Base-by-base conservation (phyloP, 495 filamentous ascomycete species). In the Penicillium canescens region DNA sequence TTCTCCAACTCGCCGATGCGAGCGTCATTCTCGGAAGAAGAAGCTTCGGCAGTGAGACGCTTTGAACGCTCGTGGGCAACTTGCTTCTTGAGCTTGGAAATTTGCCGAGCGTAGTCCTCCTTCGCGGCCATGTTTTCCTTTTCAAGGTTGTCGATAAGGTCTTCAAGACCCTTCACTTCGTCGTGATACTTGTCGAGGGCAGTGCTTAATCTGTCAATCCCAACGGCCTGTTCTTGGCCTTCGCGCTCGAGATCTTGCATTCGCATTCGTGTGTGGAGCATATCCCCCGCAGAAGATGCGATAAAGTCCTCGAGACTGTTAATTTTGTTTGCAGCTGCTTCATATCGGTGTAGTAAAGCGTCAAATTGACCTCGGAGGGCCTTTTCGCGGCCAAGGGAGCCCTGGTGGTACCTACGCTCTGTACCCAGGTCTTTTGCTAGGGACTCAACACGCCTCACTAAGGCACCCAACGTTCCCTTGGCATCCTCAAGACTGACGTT, bases 111-210 rank as follows among this genome's bases (percentile, higher is more conserved):
- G 41, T 69, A 72, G n/a, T 55, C 54, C 13, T 60, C 60, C 36
- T 64, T 73, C 47, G 57, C 54, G 1, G 54, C 60, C 0, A 61
- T 35, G 20, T 84, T 78, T 24, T 88, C 81, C 10, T 63, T 57
- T 57, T 92, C 88, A 48, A 90, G 67, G 1, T 65, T 65, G 23
- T 69, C 74, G 35, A 91, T 79, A 7, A 91, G 72, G 2, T 62
- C 54, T 63, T 91, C 86, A 0, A 91, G 76, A 42, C 78, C 73
- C 14, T 71, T 71, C 3, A 90, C 75, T 49, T 95, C 91, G 7
- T 76, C 67, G 8, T 79, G 74, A 60, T 92, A 92, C 11, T 76
- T 76, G 14, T 82, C 74, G 0, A 90, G 76, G 1, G 88, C 86
- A 23, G 70, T 61, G 55, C 80, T 82, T 21, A 92, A 74, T 26